phyloP scores from a whole-genome alignment of 352 stramenopile genomes.

The Phytophthora lateralis region DNA sequence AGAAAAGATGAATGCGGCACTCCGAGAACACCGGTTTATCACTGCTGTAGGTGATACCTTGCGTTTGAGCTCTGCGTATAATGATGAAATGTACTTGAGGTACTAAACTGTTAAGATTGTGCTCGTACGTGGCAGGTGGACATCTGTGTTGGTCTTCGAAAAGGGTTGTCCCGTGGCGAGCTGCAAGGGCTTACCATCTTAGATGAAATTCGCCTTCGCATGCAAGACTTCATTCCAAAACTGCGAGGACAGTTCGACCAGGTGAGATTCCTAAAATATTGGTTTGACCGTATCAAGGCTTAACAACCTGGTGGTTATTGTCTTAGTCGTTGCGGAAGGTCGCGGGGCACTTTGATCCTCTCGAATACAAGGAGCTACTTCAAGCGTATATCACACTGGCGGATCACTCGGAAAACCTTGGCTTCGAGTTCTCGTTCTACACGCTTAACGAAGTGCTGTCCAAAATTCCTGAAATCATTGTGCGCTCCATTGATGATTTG shows the following conservation, averaged over 20 bases:
- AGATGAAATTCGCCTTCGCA: conserved; percentile 61
- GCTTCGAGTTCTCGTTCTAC: conserved; percentile 80
- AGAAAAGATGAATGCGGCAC: conserved; percentile 72
- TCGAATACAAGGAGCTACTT: conserved; percentile 82
- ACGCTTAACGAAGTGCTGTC: conserved; percentile 70
- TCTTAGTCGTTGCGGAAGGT: conserved; percentile 75
- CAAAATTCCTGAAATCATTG: conserved; percentile 80
- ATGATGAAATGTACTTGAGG: neutral
- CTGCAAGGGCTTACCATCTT: conserved; percentile 63
- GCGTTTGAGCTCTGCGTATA: neutral
- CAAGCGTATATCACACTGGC: conserved; percentile 82
- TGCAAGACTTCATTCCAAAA: conserved; percentile 80
- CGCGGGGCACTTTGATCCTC: conserved; percentile 67
- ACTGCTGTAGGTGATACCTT: conserved; percentile 49
- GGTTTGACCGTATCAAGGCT: neutral
- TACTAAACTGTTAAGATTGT: conserved; percentile 1
- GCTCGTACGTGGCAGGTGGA: conserved; percentile 50
- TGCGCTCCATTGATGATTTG: conserved; percentile 80
- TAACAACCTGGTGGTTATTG: neutral
- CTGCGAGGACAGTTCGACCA: conserved; percentile 75
- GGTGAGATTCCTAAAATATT: conserved; percentile 31
- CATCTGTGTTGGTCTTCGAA: conserved; percentile 69
- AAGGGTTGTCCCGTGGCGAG: conserved; percentile 47
- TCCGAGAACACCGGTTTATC: conserved; percentile 70
- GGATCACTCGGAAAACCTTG: conserved; percentile 75